A percentile compares a stretch with the other conserved stretches of the same genome.
Evolutionary conservation across 176 grass and related monocot species (phyloP).

Genomic region (Stipa capillata): DNA sequence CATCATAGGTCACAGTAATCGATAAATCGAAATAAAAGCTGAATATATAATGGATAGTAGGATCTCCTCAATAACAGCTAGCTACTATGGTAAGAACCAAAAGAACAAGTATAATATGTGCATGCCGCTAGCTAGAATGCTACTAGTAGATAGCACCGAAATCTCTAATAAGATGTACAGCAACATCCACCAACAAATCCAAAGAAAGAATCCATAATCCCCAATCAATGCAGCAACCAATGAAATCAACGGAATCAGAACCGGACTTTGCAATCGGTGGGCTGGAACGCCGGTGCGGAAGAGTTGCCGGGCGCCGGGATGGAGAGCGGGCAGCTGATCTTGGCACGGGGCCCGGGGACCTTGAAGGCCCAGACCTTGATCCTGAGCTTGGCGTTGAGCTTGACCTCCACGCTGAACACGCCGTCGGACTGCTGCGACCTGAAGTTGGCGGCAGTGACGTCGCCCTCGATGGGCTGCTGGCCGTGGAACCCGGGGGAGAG

Average conservation of each 20-base stretch:
- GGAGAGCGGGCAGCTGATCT: conserved; percentile 27
- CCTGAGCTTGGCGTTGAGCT: conserved; percentile 33
- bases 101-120: background rate
- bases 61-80: no score
- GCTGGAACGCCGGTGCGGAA: background rate
- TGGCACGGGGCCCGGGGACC: background rate
- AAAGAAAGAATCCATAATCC: background rate
- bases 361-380: conserved; percentile 43
- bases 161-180: background rate
- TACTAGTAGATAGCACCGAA: background rate
- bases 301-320: background rate
- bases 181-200: background rate
- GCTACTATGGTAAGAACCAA: no score
- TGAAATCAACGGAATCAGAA: conserved; percentile 39
- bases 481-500: conserved; percentile 14
- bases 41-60: background rate
- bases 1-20: background rate
- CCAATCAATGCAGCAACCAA: rapidly evolving
- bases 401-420: conserved; percentile 24
- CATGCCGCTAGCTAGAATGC: background rate
- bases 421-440: background rate
- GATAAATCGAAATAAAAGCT: background rate
- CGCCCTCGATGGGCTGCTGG: conserved; percentile 4
- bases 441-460: background rate
- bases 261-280: conserved; percentile 28